phyloP scores from a whole-genome alignment of 2,329 filamentous ascomycete species.

The Pseudocercospora musae region DNA sequence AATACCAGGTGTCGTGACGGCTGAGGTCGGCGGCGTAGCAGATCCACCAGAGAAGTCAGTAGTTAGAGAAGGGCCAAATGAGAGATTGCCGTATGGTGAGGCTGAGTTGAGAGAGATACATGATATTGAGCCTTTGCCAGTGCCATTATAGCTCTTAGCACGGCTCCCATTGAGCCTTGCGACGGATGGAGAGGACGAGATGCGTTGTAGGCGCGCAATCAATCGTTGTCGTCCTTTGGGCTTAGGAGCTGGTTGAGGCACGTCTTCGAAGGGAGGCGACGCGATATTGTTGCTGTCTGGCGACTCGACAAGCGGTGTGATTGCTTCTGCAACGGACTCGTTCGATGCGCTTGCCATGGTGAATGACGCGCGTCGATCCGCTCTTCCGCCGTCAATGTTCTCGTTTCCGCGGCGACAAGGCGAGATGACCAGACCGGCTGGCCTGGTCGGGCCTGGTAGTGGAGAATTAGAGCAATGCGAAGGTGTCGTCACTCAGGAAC shows the following conservation, averaged over 20 bases:
- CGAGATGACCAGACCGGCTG: not conserved
- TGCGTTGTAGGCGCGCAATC: slow-evolving; percentile 71
- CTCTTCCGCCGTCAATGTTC: not conserved
- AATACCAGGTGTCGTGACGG: slow-evolving; percentile 44
- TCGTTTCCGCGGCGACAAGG: not conserved
- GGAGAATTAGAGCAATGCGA: not conserved
- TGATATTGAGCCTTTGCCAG: slow-evolving; percentile 61
- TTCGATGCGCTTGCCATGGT: slow-evolving; percentile 18
- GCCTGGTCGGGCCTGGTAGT: slow-evolving; percentile 1
- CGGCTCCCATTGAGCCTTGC: slow-evolving; percentile 60
- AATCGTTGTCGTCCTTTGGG: slow-evolving; percentile 67
- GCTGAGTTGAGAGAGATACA: slow-evolving; percentile 60
- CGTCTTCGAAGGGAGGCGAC: slow-evolving; percentile 28
- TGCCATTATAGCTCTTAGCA: slow-evolving; percentile 62
- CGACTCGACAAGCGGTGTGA: slow-evolving; percentile 13
- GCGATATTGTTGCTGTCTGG: slow-evolving; percentile 29
- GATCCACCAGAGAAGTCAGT: slow-evolving; percentile 57
- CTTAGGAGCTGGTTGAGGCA: slow-evolving; percentile 48
- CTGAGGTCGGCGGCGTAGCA: slow-evolving; percentile 56
- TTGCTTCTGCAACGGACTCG: slow-evolving; percentile 19
- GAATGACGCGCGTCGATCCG: not conserved
- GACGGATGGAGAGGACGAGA: slow-evolving; percentile 75
- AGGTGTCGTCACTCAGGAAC: not conserved
- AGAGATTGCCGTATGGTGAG: slow-evolving; percentile 49
- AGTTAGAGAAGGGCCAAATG: slow-evolving; percentile 53